Conservation (phyloP, 495 filamentous ascomycete species). For the Xylaria intraflava region DNA sequence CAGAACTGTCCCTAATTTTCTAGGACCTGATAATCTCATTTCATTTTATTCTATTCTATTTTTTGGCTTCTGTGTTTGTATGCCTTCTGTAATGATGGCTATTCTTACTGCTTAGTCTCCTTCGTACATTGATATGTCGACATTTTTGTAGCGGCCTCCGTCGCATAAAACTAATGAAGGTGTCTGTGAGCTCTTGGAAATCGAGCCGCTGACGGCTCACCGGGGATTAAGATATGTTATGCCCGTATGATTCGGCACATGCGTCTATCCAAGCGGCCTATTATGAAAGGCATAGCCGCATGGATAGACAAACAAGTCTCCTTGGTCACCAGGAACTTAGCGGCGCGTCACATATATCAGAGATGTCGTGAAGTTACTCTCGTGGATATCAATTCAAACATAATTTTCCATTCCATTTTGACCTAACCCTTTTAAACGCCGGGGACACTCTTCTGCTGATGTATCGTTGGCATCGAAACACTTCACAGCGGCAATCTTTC, state of each 20-base stretch:
- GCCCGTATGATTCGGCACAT: neutral
- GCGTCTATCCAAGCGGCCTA: too few relatives aligned
- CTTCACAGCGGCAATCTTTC: slow-evolving; percentile 43
- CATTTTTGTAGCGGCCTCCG: too few relatives aligned
- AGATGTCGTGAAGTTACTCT: neutral
- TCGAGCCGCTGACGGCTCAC: too few relatives aligned
- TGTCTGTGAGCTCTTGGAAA: too few relatives aligned
- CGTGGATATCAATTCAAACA: neutral
- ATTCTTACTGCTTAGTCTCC: too few relatives aligned
- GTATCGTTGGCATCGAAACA: neutral
- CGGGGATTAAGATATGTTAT: too few relatives aligned
- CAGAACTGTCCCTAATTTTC: neutral
- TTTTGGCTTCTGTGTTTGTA: too few relatives aligned
- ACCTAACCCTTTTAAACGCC: neutral
- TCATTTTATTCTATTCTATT: too few relatives aligned
- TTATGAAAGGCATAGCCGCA: neutral
- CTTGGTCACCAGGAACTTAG: neutral
- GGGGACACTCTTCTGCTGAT: neutral
- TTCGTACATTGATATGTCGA: too few relatives aligned
- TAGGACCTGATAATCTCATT: too few relatives aligned
- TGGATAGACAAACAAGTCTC: neutral
- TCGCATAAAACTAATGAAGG: too few relatives aligned
- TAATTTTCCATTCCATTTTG: neutral
- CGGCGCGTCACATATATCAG: neutral
- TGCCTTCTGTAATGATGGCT: too few relatives aligned